phyloP scores from a whole-genome alignment of 805 yeast species.

The Myxozyma monticola region DNA sequence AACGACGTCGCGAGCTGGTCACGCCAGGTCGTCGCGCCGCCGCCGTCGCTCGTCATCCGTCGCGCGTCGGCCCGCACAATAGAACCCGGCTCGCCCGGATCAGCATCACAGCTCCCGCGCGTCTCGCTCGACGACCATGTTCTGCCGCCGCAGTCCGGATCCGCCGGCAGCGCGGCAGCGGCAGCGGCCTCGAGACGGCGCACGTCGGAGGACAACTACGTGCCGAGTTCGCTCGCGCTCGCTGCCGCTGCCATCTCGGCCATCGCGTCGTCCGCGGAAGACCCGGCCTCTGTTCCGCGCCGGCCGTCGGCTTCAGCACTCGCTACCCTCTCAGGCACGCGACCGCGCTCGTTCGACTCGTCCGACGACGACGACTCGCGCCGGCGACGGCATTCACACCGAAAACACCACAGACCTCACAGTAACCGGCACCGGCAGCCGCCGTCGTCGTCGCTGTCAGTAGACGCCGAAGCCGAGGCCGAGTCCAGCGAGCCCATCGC shows the following conservation, averaged over 20 bases:
- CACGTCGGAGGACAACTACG: background rate
- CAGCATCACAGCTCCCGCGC: too few relatives aligned
- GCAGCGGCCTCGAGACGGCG: background rate
- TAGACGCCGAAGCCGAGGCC: background rate
- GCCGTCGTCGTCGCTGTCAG: background rate
- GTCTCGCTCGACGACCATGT: too few relatives aligned
- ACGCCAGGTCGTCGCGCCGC: slow-evolving; percentile 21
- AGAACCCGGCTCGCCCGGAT: too few relatives aligned
- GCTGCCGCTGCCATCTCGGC: background rate
- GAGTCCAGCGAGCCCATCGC: background rate
- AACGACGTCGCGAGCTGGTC: slow-evolving; percentile 28
- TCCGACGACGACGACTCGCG: background rate
- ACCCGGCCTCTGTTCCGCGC: background rate
- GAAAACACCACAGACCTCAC: background rate
- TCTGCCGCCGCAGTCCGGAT: too few relatives aligned
- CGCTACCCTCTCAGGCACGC: background rate
- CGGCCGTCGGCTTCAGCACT: background rate
- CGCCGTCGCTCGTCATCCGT: slow-evolving; percentile 11
- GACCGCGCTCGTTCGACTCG: background rate
- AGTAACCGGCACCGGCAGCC: background rate
- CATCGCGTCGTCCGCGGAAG: background rate
- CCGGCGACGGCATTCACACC: background rate
- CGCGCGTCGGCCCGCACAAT: too few relatives aligned
- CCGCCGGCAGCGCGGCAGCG: too few relatives aligned
- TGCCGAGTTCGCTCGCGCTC: background rate